A percentile compares a stretch with the other conserved stretches of the same genome.
These are phyloP conservation scores for Coemansia javaensis DNA, from an alignment of 192 early-diverging fungal genomes.

Conservation along the genomic window DNA sequence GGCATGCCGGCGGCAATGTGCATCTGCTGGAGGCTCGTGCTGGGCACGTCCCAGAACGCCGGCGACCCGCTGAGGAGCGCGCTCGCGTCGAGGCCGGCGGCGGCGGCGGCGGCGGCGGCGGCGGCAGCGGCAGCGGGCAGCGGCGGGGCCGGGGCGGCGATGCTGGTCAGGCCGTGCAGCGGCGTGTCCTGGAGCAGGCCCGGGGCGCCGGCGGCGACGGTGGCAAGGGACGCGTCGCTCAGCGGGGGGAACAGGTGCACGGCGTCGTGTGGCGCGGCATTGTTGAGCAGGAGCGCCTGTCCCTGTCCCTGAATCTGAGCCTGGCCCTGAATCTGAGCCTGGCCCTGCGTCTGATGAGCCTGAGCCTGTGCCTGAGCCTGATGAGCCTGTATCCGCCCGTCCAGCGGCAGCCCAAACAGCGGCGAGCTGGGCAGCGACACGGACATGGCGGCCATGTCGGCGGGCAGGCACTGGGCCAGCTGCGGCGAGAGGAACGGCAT, in stretches of 20 bases:
- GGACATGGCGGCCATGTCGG: constrained; percentile 28
- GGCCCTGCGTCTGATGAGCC: too few relatives aligned
- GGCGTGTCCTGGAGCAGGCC: not conserved
- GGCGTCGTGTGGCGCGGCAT: constrained; percentile 20
- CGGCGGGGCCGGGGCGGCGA: not conserved
- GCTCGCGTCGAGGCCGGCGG: not conserved
- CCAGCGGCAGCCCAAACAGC: constrained; percentile 22
- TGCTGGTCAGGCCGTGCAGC: constrained; percentile 6
- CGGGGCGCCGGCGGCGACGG: constrained; percentile 4
- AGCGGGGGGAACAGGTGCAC: constrained; percentile 32
- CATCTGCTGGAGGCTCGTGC: not conserved
- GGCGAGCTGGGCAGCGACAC: constrained; percentile 46
- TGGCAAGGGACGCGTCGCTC: constrained; percentile 23
- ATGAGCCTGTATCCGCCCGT: constrained; percentile 4
- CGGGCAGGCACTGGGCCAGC: constrained; percentile 5
- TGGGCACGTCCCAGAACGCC: constrained; percentile 22
- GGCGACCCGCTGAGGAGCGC: constrained; percentile 3
- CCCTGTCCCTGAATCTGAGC: too few relatives aligned
- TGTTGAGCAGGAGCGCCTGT: constrained; percentile 7
- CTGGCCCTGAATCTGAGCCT: too few relatives aligned
- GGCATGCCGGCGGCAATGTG: not conserved
- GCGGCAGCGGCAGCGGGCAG: not conserved
- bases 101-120: not conserved
- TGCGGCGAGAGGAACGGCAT: constrained; percentile 40
- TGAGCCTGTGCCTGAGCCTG: constrained; percentile 2